Base-by-base conservation (phyloP, 345 rosid genomes). In the Hibiscus tridactylites region DNA sequence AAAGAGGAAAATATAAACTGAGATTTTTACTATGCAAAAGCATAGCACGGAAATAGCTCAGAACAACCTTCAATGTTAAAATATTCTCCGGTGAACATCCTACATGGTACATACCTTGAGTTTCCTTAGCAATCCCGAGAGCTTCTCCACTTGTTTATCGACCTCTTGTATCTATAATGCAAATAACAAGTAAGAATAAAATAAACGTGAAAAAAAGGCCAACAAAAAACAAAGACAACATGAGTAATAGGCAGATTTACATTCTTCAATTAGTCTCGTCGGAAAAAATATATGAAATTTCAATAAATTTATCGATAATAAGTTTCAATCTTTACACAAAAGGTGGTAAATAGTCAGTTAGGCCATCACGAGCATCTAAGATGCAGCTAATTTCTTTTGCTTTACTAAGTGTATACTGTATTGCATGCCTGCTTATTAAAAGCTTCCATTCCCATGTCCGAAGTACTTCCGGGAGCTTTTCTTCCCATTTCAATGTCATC, bases 381-480 rank as follows among this genome's bases (percentile, higher is more conserved):
- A 37, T 37, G 42, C 42, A 63, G 31, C 5, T 9, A 29, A 65
- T 46, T 46, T 46, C 19, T 46, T 26, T 47, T 46, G 56, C 10
- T 24, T 26, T 46, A 21, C 12, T 11, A 17, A 6, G 52, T 24
- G 39, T 29, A 61, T 16, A 6, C 46, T 24, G 39, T 29, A 61
- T 16, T 21, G 31, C 15, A 62, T 47, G 84, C 94, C 88, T 87
- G 88, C 83, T 83, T 85, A 72, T 84, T 78, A 79, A 89, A 89
- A 79, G 86, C 81, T 59, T 85, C 88, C 83, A 87, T 83, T 76
- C 91, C 91, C 81, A 76, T 73, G 53, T 88, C 86, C 0, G 90
- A 76, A 78, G 66, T 85, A 67, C 83, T 77, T 68, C 79, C 76
- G 0, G n/a, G n/a, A n/a, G n/a, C n/a, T n/a, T n/a, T n/a, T n/a